Evolutionary conservation across 345 rosid genomes (phyloP).

Genomic region (Hypericum androsaemum): DNA sequence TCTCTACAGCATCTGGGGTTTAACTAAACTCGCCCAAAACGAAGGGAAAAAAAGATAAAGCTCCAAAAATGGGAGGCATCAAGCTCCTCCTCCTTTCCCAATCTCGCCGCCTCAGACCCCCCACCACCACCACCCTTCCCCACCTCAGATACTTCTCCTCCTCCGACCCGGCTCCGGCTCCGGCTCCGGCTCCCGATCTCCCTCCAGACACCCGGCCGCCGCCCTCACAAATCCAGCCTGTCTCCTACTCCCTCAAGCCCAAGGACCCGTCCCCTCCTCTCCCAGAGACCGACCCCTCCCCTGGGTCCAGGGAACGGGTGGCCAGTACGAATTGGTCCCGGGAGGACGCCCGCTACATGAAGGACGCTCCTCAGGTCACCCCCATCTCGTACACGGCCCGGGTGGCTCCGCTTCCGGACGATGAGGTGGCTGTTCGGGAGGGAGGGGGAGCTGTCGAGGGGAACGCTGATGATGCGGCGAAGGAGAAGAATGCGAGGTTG

Average conservation of each 20-base stretch:
- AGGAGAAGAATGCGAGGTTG: conserved; percentile 27
- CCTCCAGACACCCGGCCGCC: neutral
- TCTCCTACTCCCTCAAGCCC: conserved; percentile 56
- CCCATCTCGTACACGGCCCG: conserved; percentile 66
- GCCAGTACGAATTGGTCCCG: conserved; percentile 40
- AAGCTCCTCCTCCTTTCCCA: conserved; percentile 3
- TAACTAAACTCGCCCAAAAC: too few relatives aligned
- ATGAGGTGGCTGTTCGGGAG: conserved; percentile 22
- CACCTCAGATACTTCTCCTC: neutral
- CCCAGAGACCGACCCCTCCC: conserved; percentile 3
- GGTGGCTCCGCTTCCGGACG: conserved; percentile 85
- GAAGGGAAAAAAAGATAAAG: too few relatives aligned
- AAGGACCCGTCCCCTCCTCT: conserved; percentile 18
- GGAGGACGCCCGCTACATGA: conserved; percentile 69
- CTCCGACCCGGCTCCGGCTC: neutral
- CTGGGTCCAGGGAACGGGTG: too few relatives aligned
- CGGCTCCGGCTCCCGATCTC: neutral
- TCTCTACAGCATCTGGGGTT: too few relatives aligned
- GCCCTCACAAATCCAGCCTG: conserved; percentile 36
- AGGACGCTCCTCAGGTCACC: conserved; percentile 40
- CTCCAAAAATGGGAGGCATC: neutral
- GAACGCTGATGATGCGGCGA: conserved; percentile 25
- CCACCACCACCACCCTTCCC: neutral
- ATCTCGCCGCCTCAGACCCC: neutral
- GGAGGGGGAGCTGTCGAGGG: conserved; percentile 6